These are phyloP conservation scores for Trametes cubensis DNA, from an alignment of 768 basidiomycete genomes.

Conservation along the genomic window DNA sequence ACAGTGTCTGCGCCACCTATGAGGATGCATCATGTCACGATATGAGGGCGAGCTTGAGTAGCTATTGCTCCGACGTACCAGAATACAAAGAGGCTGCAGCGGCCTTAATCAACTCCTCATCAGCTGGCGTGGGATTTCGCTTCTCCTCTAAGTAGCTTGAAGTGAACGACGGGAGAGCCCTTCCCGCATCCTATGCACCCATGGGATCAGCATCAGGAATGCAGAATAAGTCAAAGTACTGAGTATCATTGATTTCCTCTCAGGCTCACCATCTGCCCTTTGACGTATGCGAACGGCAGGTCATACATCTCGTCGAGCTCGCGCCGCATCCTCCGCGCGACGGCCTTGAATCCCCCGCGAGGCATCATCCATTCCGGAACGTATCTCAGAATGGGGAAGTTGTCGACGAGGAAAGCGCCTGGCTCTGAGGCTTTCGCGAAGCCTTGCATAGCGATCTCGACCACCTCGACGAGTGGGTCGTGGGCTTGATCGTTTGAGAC, in stretches of 20 bases:
- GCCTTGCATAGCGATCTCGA: conserved; percentile 33
- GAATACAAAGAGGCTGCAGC: conserved; percentile 23
- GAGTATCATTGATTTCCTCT: neutral
- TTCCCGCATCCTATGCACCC: conserved; percentile 22
- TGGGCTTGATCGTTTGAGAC: conserved; percentile 22
- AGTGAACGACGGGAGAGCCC: conserved; percentile 25
- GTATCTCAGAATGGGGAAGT: conserved; percentile 36
- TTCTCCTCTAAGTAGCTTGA: conserved; percentile 35
- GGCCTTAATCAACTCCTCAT: conserved; percentile 22
- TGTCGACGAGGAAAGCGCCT: conserved; percentile 41
- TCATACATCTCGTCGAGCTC: conserved; percentile 27
- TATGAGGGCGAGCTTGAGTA: neutral
- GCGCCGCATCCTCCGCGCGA: conserved; percentile 17
- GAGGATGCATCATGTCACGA: too few relatives aligned
- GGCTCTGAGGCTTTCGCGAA: conserved; percentile 32
- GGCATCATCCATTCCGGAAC: conserved; percentile 42
- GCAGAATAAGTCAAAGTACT: too few relatives aligned
- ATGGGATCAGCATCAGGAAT: neutral
- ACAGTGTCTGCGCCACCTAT: conserved; percentile 37
- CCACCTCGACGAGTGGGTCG: conserved; percentile 33
- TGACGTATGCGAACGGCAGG: conserved; percentile 37
- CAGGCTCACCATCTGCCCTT: conserved; percentile 38
- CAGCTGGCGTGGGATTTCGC: conserved; percentile 41
- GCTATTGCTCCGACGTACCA: conserved; percentile 1
- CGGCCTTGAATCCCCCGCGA: conserved; percentile 27